phyloP scores from a whole-genome alignment of 345 rosid species.

The Physaria fendleri region DNA sequence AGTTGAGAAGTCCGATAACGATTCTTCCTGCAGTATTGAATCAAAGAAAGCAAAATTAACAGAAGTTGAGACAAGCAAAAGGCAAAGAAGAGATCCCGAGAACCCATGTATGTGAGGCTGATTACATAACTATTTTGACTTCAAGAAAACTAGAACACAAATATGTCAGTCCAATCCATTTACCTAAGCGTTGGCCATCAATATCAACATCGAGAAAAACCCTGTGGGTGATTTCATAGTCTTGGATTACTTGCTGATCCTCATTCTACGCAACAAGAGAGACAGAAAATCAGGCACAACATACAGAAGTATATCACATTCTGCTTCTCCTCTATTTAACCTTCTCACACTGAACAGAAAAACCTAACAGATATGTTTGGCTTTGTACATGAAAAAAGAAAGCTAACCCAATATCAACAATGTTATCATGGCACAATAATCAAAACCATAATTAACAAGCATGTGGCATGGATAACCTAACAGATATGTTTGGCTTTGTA shows the following conservation, averaged over 20 bases:
- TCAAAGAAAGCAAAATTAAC: not conserved
- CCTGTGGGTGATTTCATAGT: constrained; percentile 75
- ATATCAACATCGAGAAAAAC: constrained; percentile 92
- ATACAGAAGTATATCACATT: not conserved
- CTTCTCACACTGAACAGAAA: not conserved
- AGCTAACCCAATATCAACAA: not conserved
- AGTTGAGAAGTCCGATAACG: too few species aligned
- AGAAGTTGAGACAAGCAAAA: not conserved
- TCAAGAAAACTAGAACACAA: not conserved
- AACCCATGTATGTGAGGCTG: not conserved
- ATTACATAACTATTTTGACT: not conserved
- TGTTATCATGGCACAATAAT: not conserved
- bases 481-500: not conserved
- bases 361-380: not conserved
- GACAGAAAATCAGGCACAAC: not conserved
- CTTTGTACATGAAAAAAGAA: not conserved
- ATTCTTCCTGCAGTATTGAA: constrained; percentile 73
- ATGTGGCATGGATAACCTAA: not conserved
- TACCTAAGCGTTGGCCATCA: constrained; percentile 86
- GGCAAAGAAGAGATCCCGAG: constrained; percentile 3
- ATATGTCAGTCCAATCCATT: not conserved
- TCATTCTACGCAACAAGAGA: constrained; percentile 43
- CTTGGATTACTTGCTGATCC: constrained; percentile 41
- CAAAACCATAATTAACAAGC: constrained; percentile 1
- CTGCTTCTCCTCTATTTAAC: not conserved